Percentiles rank a stretch among this genome's conserved stretches.
These are phyloP conservation scores for Naganishia onofrii DNA, from an alignment of 768 basidiomycete genomes.

Conservation along the genomic window DNA sequence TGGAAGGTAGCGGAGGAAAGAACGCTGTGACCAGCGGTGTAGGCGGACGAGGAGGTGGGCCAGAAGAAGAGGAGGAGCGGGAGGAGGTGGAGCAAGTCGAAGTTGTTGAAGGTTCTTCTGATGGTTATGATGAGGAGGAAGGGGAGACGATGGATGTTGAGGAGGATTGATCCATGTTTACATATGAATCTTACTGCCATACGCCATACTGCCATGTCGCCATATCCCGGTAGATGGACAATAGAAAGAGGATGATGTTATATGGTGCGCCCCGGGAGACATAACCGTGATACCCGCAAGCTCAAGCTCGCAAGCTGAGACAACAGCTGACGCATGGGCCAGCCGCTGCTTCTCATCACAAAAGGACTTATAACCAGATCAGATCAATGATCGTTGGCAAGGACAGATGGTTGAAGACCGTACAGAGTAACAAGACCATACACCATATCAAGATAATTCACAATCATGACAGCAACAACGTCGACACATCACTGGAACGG, in stretches of 20 bases:
- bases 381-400: too few relatives aligned
- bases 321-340: not conserved
- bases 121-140: constrained; percentile 1
- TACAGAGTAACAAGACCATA: too few relatives aligned
- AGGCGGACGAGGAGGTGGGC: not conserved
- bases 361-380: not conserved
- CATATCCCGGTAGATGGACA: too few relatives aligned
- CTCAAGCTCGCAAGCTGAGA: not conserved
- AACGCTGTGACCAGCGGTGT: not conserved
- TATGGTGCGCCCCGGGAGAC: not conserved
- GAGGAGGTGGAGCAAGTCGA: constrained; percentile 12
- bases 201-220: too few relatives aligned
- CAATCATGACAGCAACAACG: not conserved
- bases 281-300: not conserved
- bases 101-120: not conserved
- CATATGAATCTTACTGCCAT: too few relatives aligned
- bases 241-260: too few relatives aligned
- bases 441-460: too few relatives aligned
- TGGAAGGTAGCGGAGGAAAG: too few relatives aligned
- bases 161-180: not conserved
- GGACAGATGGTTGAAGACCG: too few relatives aligned
- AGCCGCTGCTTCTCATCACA: not conserved
- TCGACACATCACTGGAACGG: constrained; percentile 48
- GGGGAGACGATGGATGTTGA: constrained; percentile 8
- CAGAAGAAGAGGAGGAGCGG: constrained; percentile 3